These are phyloP conservation scores for Lentinula edodes DNA, from an alignment of 768 basidiomycete genomes.

Conservation along the genomic window DNA sequence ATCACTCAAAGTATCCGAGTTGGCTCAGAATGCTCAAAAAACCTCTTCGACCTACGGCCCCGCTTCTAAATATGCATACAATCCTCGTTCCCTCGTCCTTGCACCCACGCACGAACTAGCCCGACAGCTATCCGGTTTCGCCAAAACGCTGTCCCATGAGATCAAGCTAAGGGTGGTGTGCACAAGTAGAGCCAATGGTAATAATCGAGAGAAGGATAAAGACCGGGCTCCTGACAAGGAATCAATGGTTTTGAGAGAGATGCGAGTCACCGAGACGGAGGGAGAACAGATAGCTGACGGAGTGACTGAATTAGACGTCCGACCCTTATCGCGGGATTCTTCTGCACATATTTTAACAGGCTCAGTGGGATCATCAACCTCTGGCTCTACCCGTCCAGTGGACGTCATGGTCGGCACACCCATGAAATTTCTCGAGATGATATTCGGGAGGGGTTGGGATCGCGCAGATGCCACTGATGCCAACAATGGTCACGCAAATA, in stretches of 20 bases:
- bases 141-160: conserved; percentile 70
- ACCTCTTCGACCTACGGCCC: background rate
- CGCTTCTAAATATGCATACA: conserved; percentile 27
- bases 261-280: conserved; percentile 17
- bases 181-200: conserved; percentile 54
- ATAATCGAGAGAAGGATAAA: conserved; percentile 31
- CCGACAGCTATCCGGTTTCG: conserved; percentile 69
- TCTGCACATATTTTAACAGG: background rate
- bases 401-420: conserved; percentile 66
- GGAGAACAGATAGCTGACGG: conserved; percentile 10
- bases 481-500: background rate
- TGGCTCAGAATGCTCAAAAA: conserved; percentile 8
- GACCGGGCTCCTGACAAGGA: conserved; percentile 40
- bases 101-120: conserved; percentile 89
- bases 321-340: background rate
- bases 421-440: conserved; percentile 57
- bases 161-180: conserved; percentile 75
- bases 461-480: conserved; percentile 23
- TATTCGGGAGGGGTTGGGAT: conserved; percentile 49
- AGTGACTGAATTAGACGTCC: conserved; percentile 20
- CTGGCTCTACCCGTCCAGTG: conserved; percentile 22
- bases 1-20: conserved; percentile 64
- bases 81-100: conserved; percentile 75
- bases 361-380: background rate
- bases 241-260: background rate